phyloP scores from a whole-genome alignment of 2,329 filamentous ascomycete genomes.

The Eutypella sp. region DNA sequence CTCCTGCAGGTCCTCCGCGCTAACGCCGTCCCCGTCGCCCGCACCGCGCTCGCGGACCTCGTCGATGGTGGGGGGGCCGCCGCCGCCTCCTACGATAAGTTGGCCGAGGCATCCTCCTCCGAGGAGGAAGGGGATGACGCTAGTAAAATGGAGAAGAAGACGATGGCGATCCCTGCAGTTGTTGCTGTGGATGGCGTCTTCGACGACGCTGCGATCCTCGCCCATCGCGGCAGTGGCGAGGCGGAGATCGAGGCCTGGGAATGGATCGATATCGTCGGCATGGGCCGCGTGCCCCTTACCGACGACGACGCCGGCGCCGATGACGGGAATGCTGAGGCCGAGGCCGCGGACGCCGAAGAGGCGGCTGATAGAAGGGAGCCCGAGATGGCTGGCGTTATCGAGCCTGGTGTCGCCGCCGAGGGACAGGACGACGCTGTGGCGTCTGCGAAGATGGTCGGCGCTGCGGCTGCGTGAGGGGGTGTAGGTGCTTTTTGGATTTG shows the following conservation, averaged over 20 bases:
- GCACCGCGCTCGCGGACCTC: slow-evolving; percentile 46
- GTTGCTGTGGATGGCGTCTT: slow-evolving; percentile 32
- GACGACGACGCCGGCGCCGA: slow-evolving; percentile 14
- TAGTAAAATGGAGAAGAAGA: slow-evolving; percentile 32
- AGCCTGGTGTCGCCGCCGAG: slow-evolving; percentile 18
- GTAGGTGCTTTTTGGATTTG: neutral
- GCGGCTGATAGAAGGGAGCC: slow-evolving; percentile 24
- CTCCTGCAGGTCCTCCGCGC: slow-evolving; percentile 51
- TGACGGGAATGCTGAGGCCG: slow-evolving; percentile 10
- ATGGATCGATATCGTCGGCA: slow-evolving; percentile 48
- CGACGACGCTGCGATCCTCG: slow-evolving; percentile 49
- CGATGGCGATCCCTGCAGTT: slow-evolving; percentile 10
- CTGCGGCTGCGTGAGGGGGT: neutral
- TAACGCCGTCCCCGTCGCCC: slow-evolving; percentile 43
- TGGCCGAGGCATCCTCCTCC: slow-evolving; percentile 10
- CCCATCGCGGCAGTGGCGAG: slow-evolving; percentile 34
- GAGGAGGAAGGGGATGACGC: slow-evolving; percentile 14
- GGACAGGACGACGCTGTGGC: neutral
- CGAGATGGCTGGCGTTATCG: slow-evolving; percentile 32
- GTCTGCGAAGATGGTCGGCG: neutral
- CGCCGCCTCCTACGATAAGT: slow-evolving; percentile 25
- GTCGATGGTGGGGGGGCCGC: slow-evolving; percentile 39
- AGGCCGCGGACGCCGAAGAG: slow-evolving; percentile 10
- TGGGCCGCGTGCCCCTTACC: slow-evolving; percentile 31
- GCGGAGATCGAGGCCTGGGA: slow-evolving; percentile 42